Evolutionary conservation across 1,284 basidiomycete species (phyloP).

Genomic region (Pascua sp.): DNA sequence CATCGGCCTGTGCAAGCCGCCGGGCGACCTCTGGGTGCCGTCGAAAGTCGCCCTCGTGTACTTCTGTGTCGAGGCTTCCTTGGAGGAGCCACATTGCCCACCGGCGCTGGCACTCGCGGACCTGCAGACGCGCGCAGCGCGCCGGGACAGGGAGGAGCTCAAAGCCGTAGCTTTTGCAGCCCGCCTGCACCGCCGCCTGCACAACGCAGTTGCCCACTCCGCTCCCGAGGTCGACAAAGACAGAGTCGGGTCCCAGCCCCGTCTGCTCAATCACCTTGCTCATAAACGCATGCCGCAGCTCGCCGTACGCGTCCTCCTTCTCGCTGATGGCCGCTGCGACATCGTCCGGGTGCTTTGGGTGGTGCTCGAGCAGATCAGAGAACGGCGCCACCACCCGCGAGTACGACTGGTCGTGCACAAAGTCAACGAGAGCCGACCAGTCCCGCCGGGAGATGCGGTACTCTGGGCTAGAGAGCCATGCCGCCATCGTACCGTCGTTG

Average conservation of each 20-base stretch:
- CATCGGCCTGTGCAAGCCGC: conserved; percentile 52
- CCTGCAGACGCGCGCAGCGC: conserved; percentile 51
- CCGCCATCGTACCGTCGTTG: conserved; percentile 36
- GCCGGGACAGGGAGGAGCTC: conserved; percentile 55
- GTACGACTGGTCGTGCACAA: conserved; percentile 56
- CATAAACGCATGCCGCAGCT: conserved; percentile 47
- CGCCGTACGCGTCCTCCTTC: conserved; percentile 48
- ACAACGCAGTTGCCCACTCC: conserved; percentile 58
- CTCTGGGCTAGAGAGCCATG: conserved; percentile 23
- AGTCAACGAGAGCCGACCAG: conserved; percentile 50
- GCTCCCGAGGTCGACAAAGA: conserved; percentile 56
- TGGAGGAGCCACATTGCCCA: conserved; percentile 55
- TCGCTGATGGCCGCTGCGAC: conserved; percentile 39
- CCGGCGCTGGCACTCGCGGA: conserved; percentile 51
- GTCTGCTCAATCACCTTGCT: conserved; percentile 45
- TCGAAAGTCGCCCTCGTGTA: conserved; percentile 55
- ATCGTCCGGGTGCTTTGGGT: conserved; percentile 43
- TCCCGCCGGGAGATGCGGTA: conserved; percentile 33
- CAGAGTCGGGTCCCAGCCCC: conserved; percentile 35
- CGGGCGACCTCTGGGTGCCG: conserved; percentile 38
- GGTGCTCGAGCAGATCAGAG: conserved; percentile 48
- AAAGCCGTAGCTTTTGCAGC: conserved; percentile 53
- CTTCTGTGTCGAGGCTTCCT: conserved; percentile 48
- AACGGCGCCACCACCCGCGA: conserved; percentile 56
- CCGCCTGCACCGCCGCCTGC: conserved; percentile 56